phyloP scores from a whole-genome alignment of 179 eudicot species.

The Kewa caespitosa region DNA sequence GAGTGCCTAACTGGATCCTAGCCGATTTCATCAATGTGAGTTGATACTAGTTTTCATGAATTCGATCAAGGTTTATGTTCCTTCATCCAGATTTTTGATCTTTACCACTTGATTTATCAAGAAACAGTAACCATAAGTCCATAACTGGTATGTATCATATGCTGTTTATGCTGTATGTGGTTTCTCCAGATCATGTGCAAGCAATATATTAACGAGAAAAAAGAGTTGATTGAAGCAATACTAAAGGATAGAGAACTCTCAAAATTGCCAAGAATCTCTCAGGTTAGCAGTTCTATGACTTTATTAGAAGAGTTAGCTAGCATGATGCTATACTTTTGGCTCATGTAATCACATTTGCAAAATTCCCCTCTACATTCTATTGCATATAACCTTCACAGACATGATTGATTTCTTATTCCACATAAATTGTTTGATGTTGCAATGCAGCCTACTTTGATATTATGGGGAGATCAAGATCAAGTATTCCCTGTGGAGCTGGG shows the following conservation, averaged over 20 bases:
- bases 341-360: neutral
- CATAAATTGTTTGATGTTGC: neutral
- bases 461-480: constrained; percentile 89
- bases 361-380: neutral
- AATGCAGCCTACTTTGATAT: constrained; percentile 58
- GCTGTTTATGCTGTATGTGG: neutral
- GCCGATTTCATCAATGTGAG: constrained; percentile 52
- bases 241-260: constrained; percentile 42
- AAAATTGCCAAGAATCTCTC: constrained; percentile 48
- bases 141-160: neutral
- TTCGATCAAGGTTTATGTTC: neutral
- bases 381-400: too few species aligned
- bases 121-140: too few species aligned
- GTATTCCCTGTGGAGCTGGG: constrained; percentile 74
- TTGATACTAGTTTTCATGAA: neutral
- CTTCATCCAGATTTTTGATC: too few species aligned
- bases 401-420: neutral
- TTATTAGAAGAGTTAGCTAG: neutral
- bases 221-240: constrained; percentile 47
- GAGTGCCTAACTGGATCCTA: constrained; percentile 48
- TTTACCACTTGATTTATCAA: too few species aligned
- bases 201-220: constrained; percentile 44
- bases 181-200: constrained; percentile 50
- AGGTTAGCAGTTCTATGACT: constrained; percentile 32
- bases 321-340: neutral